A percentile compares a stretch with the other conserved stretches of the same genome.
phyloP scores from a whole-genome alignment of 2,329 filamentous ascomycete genomes.

The Xylaria sp. region DNA sequence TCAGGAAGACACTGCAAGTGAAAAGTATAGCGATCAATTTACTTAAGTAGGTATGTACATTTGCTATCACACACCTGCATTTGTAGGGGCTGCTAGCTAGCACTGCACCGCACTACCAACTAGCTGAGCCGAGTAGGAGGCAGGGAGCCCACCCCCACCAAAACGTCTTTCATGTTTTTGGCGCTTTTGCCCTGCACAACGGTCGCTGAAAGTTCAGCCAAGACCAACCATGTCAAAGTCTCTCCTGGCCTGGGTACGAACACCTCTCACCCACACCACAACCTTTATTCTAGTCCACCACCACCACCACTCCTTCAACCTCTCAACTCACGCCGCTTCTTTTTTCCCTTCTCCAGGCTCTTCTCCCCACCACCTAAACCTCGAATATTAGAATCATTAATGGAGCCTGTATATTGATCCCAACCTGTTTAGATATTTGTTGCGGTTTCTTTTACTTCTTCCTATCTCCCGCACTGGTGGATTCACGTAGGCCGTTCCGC shows the following conservation, averaged over 20 bases:
- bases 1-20: too few relatives aligned
- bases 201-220: slow-evolving; percentile 26
- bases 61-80: neutral
- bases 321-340: slow-evolving; percentile 38
- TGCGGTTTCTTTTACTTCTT: slow-evolving; percentile 41
- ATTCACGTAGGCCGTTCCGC: slow-evolving; percentile 26
- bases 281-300: slow-evolving; percentile 28
- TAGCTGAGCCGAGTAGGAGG: slow-evolving; percentile 16
- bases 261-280: slow-evolving; percentile 31
- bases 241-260: slow-evolving; percentile 32
- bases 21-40: neutral
- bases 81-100: too few relatives aligned
- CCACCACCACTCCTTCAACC: slow-evolving; percentile 38
- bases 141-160: slow-evolving; percentile 26
- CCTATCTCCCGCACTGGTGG: slow-evolving; percentile 35
- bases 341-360: slow-evolving; percentile 51
- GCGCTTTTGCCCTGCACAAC: slow-evolving; percentile 10
- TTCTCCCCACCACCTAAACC: slow-evolving; percentile 31
- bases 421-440: slow-evolving; percentile 49
- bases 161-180: slow-evolving; percentile 29
- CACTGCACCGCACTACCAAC: neutral
- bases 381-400: slow-evolving; percentile 48
- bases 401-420: slow-evolving; percentile 53
- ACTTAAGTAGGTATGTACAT: too few relatives aligned
- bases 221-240: slow-evolving; percentile 24